Evolutionary conservation across 2,329 filamentous ascomycete species (phyloP).

Genomic region (Conoideocrella luteorostrata): DNA sequence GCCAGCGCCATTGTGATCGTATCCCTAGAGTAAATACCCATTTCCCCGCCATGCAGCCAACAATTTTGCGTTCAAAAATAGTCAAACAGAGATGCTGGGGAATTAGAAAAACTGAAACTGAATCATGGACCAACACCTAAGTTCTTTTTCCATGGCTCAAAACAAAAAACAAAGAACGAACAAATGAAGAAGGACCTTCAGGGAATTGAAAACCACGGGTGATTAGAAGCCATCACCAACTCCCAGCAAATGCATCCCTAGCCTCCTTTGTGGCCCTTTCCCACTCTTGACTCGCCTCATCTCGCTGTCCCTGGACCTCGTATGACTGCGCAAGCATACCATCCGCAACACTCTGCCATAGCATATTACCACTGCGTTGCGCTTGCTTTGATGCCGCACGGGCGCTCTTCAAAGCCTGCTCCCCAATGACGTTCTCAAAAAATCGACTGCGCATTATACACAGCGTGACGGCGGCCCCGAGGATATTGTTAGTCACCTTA

Average conservation of each 20-base stretch:
- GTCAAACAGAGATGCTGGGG: not conserved
- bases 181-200: constrained; percentile 9
- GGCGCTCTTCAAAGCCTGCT: constrained; percentile 71
- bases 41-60: constrained; percentile 3
- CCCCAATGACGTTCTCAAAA: constrained; percentile 75
- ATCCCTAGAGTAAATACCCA: too few species aligned
- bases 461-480: constrained; percentile 76
- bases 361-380: constrained; percentile 59
- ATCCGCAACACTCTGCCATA: constrained; percentile 77
- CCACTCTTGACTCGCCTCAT: constrained; percentile 34
- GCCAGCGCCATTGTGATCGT: constrained; percentile 4
- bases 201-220: too few species aligned
- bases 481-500: constrained; percentile 64
- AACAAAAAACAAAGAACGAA: constrained; percentile 14
- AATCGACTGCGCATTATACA: constrained; percentile 80
- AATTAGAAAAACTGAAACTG: not conserved
- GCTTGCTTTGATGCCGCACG: constrained; percentile 63
- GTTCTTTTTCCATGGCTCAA: too few species aligned
- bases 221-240: too few species aligned
- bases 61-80: not conserved
- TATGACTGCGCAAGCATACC: constrained; percentile 71
- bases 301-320: constrained; percentile 61
- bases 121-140: too few species aligned
- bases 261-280: constrained; percentile 36
- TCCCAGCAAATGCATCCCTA: constrained; percentile 34